These are phyloP conservation scores for Malania oleifera DNA, from an alignment of 164 flowering plant species.

Conservation along the genomic window DNA sequence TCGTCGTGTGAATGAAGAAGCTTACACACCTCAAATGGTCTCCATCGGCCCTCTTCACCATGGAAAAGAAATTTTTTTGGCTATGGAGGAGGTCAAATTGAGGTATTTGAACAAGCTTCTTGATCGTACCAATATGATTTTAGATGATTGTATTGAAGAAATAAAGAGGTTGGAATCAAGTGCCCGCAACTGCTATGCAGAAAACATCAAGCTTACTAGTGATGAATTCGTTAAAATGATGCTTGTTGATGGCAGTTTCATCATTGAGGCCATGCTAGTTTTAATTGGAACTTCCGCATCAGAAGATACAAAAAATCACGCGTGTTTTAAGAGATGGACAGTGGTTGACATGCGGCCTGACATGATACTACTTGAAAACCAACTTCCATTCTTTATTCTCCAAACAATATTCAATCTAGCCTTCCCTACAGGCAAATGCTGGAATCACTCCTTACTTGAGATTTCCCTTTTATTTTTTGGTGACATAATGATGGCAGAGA, in stretches of 20 bases:
- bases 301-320: too few relatives aligned
- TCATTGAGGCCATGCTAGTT: conserved; percentile 26
- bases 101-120: conserved; percentile 14
- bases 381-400: conserved; percentile 23
- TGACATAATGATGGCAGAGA: too few relatives aligned
- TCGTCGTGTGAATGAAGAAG: conserved; percentile 16
- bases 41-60: conserved; percentile 34
- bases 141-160: not conserved
- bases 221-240: conserved; percentile 19
- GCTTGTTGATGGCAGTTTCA: conserved; percentile 29
- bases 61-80: not conserved
- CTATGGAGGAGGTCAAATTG: conserved; percentile 20
- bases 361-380: conserved; percentile 29
- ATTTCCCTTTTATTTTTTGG: too few relatives aligned
- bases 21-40: conserved; percentile 27
- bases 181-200: conserved; percentile 15
- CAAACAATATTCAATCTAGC: conserved; percentile 5
- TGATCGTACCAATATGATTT: not conserved
- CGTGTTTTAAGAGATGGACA: too few relatives aligned
- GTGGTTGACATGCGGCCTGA: conserved; percentile 22
- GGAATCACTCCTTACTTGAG: too few relatives aligned
- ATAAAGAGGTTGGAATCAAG: not conserved
- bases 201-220: not conserved
- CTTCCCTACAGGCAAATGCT: not conserved
- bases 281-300: too few relatives aligned